Conservation (phyloP, 805 yeast genomes). For the Lipomyces oligophaga region DNA sequence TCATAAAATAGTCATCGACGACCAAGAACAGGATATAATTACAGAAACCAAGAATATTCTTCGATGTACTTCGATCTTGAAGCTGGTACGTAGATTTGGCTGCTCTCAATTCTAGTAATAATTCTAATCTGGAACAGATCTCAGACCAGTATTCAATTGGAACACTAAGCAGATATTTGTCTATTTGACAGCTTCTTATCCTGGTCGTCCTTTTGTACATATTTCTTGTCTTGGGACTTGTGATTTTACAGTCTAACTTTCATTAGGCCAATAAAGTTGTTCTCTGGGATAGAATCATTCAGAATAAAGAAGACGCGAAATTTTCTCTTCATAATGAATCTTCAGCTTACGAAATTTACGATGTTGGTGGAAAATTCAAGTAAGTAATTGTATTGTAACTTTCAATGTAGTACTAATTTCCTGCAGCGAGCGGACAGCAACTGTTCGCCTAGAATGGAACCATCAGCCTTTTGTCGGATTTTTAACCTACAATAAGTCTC, state of each 20-base stretch:
- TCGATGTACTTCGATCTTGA: slow-evolving; percentile 68
- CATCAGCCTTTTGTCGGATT: slow-evolving; percentile 90
- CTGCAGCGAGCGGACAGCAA: slow-evolving; percentile 60
- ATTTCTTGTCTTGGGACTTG: slow-evolving; percentile 6
- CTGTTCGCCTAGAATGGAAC: slow-evolving; percentile 77
- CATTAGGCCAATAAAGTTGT: slow-evolving; percentile 59
- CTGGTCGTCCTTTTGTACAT: slow-evolving; percentile 37
- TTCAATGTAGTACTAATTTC: slow-evolving; percentile 15
- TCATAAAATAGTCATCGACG: slow-evolving; percentile 39
- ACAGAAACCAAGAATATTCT: slow-evolving; percentile 59
- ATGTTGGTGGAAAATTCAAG: slow-evolving; percentile 54
- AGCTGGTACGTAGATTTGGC: slow-evolving; percentile 29
- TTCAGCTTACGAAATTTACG: slow-evolving; percentile 86
- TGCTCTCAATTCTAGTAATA: neutral
- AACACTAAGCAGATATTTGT: slow-evolving; percentile 95
- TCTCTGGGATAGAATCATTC: slow-evolving; percentile 86
- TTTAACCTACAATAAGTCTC: slow-evolving; percentile 43
- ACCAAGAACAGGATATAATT: slow-evolving; percentile 66
- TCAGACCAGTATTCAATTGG: slow-evolving; percentile 85
- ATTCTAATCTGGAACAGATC: slow-evolving; percentile 44
- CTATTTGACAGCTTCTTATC: slow-evolving; percentile 86
- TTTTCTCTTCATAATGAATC: slow-evolving; percentile 50
- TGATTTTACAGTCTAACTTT: neutral
- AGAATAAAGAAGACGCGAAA: slow-evolving; percentile 53
- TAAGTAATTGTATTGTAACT: slow-evolving; percentile 7